Percentiles rank a stretch among this genome's conserved stretches.
These are phyloP conservation scores for Ophiostoma piceae DNA, from an alignment of 2,329 filamentous ascomycete species.

Conservation along the genomic window DNA sequence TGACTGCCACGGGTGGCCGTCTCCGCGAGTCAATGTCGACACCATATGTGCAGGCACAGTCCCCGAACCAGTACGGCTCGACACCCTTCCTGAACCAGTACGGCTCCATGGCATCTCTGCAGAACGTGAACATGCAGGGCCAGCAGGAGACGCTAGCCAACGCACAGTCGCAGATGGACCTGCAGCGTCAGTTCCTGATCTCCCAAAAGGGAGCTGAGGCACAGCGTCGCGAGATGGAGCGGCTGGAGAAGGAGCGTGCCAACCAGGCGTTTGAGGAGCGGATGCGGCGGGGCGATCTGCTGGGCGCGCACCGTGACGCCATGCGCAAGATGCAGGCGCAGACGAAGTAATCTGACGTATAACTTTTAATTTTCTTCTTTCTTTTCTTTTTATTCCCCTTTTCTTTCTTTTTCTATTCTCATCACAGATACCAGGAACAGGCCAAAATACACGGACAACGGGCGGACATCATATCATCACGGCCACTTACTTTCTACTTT, in stretches of 20 bases:
- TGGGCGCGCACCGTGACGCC: constrained; percentile 71
- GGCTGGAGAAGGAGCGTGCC: constrained; percentile 51
- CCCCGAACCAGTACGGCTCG: neutral
- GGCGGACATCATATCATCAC: neutral
- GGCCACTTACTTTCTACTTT: neutral
- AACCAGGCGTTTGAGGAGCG: constrained; percentile 64
- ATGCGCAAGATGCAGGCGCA: constrained; percentile 69
- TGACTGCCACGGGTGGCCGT: constrained; percentile 15
- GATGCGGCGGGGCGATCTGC: constrained; percentile 70
- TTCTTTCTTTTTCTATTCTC: neutral
- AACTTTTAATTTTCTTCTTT: neutral
- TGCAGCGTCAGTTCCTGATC: constrained; percentile 52
- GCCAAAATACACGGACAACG: constrained; percentile 10
- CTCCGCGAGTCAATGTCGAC: constrained; percentile 28
- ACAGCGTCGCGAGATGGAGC: constrained; percentile 53
- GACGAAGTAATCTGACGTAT: neutral
- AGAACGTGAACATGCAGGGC: constrained; percentile 19
- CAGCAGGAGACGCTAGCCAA: constrained; percentile 12
- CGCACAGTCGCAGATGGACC: constrained; percentile 44
- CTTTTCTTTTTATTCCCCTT: neutral
- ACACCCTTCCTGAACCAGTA: neutral
- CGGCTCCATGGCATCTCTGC: constrained; percentile 22
- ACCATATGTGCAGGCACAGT: constrained; percentile 31
- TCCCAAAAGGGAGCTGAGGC: constrained; percentile 59
- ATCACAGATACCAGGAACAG: constrained; percentile 8